Evolutionary conservation across 2,329 filamentous ascomycete species (phyloP), one percentile per base, ranked within the genome.

Genomic region (Fusarium sp.): DNA sequence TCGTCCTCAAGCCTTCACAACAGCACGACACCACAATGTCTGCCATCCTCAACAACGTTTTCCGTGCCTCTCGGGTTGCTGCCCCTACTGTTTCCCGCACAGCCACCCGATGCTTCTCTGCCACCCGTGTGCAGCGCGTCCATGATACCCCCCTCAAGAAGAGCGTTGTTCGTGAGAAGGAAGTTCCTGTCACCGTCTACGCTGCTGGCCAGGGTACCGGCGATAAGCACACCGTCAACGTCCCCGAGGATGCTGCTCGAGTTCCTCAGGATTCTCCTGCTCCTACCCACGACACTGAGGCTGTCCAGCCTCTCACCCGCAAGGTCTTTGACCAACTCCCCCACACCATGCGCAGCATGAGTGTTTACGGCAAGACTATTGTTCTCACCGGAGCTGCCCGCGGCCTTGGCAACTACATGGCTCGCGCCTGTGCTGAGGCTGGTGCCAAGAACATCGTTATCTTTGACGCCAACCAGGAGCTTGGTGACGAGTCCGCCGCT

Each of bases 401-500:
- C 74, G 92, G 92, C 76, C 85, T 95, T 7, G 92, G 92, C 50
- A 92, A 92, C 85, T 86, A 91, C 82, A 94, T 94, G 90, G 91
- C 92, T 48, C 88, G 91, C 65, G 92, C 91, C 58, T 90, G 92
- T 69, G 89, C 91, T 49, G 92, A 95, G 81, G 91, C 91, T 54
- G 92, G 92, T 61, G 90, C 91, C 50, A 90, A 91, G 81, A 89
- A 89, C 50, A 86, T 94, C 57, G 86, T 91, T 76, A 92, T 94
- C 76, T 90, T 95, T 75, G 92, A 94, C 74, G 90, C 91, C 71
- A 92, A 93, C 83, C 88, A 92, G 80, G 88, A 92, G 72, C 85
- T 92, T 15, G 92, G 92, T 28, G 91, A 93, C 74, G 84, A 88
- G 75, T 85, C 91, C 4, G 91, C 91, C 20, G 87, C 86, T 20